These are phyloP conservation scores for Cystofilobasidium capitatum DNA, from an alignment of 768 basidiomycete species.

Conservation along the genomic window DNA sequence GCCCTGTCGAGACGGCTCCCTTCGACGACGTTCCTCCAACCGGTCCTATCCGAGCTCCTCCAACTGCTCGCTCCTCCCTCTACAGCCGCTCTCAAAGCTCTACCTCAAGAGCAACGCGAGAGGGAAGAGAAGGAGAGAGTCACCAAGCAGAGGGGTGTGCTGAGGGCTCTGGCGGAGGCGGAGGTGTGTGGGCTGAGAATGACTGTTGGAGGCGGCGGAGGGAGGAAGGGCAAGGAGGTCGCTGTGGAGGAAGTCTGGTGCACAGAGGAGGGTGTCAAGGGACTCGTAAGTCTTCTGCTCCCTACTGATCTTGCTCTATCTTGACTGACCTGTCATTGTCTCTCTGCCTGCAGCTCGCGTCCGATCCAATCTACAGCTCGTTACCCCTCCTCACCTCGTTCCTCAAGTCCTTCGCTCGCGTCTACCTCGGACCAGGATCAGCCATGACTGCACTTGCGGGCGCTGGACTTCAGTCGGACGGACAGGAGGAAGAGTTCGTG, in stretches of 20 bases:
- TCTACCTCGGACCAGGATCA: conserved; percentile 61
- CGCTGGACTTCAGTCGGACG: conserved; percentile 7
- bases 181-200: conserved; percentile 57
- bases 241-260: conserved; percentile 43
- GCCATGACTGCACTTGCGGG: background rate
- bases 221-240: conserved; percentile 46
- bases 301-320: too few species aligned
- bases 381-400: conserved; percentile 84
- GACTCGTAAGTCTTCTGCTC: conserved; percentile 55
- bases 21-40: conserved; percentile 58
- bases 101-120: conserved; percentile 72
- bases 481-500: conserved; percentile 58
- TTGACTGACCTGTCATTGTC: background rate
- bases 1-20: conserved; percentile 80
- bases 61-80: conserved; percentile 38
- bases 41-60: conserved; percentile 52
- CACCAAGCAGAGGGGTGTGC: conserved; percentile 67
- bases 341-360: conserved; percentile 54
- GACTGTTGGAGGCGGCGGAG: conserved; percentile 36
- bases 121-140: conserved; percentile 80
- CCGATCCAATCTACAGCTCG: conserved; percentile 75
- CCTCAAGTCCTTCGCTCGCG: conserved; percentile 79
- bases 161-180: conserved; percentile 81
- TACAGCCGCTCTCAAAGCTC: conserved; percentile 48
- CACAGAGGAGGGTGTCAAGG: conserved; percentile 74